Percentiles rank a stretch among this genome's conserved stretches.
These are phyloP conservation scores for Clitopilus passeckerianus DNA, from an alignment of 768 basidiomycete species.

Conservation along the genomic window DNA sequence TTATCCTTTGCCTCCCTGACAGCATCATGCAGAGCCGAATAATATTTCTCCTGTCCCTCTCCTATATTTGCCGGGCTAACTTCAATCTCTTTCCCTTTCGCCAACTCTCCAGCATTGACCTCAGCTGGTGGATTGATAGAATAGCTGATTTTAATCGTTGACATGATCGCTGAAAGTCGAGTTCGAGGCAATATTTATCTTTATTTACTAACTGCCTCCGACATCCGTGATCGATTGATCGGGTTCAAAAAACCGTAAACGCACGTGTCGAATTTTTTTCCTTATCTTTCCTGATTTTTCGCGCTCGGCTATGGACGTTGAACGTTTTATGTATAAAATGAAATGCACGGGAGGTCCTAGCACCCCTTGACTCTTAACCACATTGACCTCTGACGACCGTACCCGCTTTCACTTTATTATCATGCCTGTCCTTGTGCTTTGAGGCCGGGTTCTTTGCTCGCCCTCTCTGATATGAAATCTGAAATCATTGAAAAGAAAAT, in stretches of 20 bases:
- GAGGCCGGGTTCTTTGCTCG: constrained; percentile 34
- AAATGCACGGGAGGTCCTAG: background rate
- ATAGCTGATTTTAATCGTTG: constrained; percentile 35
- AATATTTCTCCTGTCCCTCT: constrained; percentile 35
- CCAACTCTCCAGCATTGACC: constrained; percentile 11
- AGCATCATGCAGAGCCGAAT: constrained; percentile 40
- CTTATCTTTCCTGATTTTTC: constrained; percentile 11
- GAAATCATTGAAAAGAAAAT: constrained; percentile 3
- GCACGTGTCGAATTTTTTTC: background rate
- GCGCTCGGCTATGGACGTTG: background rate
- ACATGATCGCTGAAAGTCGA: constrained; percentile 11
- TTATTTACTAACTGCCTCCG: constrained; percentile 13
- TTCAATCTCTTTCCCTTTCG: constrained; percentile 12
- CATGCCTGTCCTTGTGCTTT: constrained; percentile 51
- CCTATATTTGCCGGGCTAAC: constrained; percentile 13
- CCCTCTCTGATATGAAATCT: constrained; percentile 12
- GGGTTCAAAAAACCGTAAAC: background rate
- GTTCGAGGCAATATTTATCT: constrained; percentile 12
- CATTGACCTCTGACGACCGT: background rate
- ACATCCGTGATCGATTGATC: background rate
- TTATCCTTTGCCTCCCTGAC: constrained; percentile 47
- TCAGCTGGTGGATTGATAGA: constrained; percentile 35
- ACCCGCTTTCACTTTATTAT: constrained; percentile 1
- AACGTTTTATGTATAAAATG: background rate
- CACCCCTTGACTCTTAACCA: background rate